A percentile compares a stretch with the other conserved stretches of the same genome.
Conservation (phyloP, 2,329 filamentous ascomycete genomes). For the Pestalotiopsis fici region DNA sequence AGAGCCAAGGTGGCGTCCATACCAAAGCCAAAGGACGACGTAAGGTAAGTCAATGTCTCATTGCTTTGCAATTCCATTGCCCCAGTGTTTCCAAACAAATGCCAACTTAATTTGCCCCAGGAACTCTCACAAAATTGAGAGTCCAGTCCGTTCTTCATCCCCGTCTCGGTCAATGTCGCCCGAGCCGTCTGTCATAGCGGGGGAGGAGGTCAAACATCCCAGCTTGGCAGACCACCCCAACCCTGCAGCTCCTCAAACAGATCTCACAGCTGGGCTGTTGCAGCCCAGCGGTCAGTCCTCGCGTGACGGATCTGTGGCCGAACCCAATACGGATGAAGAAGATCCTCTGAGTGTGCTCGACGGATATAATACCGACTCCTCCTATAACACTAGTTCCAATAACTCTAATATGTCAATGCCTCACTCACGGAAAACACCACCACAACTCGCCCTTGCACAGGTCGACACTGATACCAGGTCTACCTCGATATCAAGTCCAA, state of each 20-base stretch:
- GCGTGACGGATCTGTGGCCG: slow-evolving; percentile 36
- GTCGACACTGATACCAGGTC: slow-evolving; percentile 34
- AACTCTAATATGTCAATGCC: slow-evolving; percentile 49
- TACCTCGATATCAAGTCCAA: slow-evolving; percentile 17
- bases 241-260: slow-evolving; percentile 46
- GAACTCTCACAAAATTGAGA: slow-evolving; percentile 20
- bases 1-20: slow-evolving; percentile 1
- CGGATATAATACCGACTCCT: slow-evolving; percentile 34
- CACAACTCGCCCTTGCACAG: slow-evolving; percentile 51
- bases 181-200: slow-evolving; percentile 22
- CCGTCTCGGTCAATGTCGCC: slow-evolving; percentile 19
- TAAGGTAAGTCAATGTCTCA: slow-evolving; percentile 32
- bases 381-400: slow-evolving; percentile 31
- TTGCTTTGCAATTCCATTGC: slow-evolving; percentile 26
- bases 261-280: slow-evolving; percentile 40
- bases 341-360: slow-evolving; percentile 33
- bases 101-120: slow-evolving; percentile 21
- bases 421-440: slow-evolving; percentile 49
- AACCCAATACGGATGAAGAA: slow-evolving; percentile 34
- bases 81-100: not conserved
- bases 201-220: slow-evolving; percentile 27
- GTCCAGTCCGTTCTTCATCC: slow-evolving; percentile 2
- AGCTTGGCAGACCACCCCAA: slow-evolving; percentile 30
- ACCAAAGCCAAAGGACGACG: not conserved
- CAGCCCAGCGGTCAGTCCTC: slow-evolving; percentile 45